Conservation (phyloP, 1,139 yeast genomes). For the Taphrina betulina region DNA sequence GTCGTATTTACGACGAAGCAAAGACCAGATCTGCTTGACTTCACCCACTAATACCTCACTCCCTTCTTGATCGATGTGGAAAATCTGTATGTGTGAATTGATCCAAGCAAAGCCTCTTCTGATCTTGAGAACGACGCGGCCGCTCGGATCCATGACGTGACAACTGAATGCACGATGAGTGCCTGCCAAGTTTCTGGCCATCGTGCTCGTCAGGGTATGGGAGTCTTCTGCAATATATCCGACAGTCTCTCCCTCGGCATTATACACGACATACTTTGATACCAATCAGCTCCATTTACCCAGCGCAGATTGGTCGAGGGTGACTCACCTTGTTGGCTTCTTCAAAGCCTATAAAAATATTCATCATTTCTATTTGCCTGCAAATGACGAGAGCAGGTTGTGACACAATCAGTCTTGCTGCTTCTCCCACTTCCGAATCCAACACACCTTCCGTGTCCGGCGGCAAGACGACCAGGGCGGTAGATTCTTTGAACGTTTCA, state of each 20-base stretch:
- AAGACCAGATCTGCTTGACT: constrained; percentile 87
- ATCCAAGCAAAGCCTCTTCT: constrained; percentile 79
- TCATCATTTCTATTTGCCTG: constrained; percentile 83
- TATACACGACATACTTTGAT: constrained; percentile 67
- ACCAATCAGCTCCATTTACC: no score
- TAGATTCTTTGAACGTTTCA: no score
- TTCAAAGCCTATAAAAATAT: constrained; percentile 81
- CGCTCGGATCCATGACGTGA: constrained; percentile 70
- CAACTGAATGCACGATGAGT: constrained; percentile 52
- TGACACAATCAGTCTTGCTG: constrained; percentile 12
- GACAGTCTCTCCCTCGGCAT: constrained; percentile 66
- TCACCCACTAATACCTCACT: constrained; percentile 67
- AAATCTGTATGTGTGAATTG: constrained; percentile 76
- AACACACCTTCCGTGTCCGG: not conserved
- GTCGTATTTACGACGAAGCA: constrained; percentile 85
- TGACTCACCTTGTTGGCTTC: constrained; percentile 89
- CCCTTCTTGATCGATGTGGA: constrained; percentile 41
- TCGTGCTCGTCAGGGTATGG: constrained; percentile 47
- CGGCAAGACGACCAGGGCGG: not conserved
- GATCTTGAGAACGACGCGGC: constrained; percentile 57
- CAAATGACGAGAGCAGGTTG: constrained; percentile 79
- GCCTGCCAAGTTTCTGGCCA: constrained; percentile 77
- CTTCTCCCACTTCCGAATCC: not conserved
- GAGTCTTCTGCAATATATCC: constrained; percentile 68
- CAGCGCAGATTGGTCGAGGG: no score